These are phyloP conservation scores for Chlorella sp. DNA, from an alignment of 139 green algal genomes.

Conservation along the genomic window DNA sequence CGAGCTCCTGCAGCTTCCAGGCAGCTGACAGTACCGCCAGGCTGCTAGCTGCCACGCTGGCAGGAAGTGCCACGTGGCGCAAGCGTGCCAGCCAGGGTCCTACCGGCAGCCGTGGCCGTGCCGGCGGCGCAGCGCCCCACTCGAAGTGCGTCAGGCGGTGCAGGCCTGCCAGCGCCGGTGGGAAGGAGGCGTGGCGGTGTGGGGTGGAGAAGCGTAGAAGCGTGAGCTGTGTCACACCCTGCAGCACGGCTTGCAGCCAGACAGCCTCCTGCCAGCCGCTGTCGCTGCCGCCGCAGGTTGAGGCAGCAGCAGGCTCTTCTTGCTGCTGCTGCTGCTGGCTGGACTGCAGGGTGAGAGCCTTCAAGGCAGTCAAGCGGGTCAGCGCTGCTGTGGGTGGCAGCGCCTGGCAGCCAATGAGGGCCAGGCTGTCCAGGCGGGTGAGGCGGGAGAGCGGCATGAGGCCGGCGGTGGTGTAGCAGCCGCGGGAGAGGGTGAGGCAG, in stretches of 20 bases:
- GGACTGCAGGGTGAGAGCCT: not conserved
- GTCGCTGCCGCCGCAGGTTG: not conserved
- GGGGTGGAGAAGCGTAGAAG: not conserved
- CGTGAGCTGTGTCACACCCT: not conserved
- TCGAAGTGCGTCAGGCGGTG: not conserved
- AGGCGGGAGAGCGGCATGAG: not conserved
- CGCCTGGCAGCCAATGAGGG: not conserved
- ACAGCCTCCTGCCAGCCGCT: not conserved
- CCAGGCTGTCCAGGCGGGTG: not conserved
- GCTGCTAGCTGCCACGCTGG: not conserved
- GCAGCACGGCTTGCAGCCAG: not conserved
- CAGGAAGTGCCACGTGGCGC: not conserved
- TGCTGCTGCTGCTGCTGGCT: not conserved
- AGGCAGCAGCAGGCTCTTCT: not conserved
- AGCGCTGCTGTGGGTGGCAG: not conserved
- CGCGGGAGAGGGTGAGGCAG: not conserved
- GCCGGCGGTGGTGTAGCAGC: not conserved
- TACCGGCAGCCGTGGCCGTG: not conserved
- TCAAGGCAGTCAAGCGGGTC: not conserved
- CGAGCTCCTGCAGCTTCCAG: not conserved
- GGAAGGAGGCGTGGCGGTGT: not conserved
- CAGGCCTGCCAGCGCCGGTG: not conserved
- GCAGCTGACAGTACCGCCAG: slow-evolving; percentile 5
- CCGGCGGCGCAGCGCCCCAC: not conserved
- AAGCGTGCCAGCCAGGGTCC: not conserved